phyloP scores from a whole-genome alignment of 2,329 filamentous ascomycete species.

The Seiridium cupressi region DNA sequence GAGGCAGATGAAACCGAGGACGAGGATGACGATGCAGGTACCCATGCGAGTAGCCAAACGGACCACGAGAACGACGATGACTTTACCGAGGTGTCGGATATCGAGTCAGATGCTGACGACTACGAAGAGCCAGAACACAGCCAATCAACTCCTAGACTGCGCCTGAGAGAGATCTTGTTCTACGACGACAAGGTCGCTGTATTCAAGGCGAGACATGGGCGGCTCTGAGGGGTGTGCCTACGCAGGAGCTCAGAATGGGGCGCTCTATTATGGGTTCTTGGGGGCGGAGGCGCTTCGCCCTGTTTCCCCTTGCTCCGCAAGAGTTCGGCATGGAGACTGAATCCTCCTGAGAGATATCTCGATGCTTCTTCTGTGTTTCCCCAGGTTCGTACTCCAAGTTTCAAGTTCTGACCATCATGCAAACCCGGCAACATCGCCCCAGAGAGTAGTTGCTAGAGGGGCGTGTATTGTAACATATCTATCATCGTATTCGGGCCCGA shows the following conservation, averaged over 20 bases:
- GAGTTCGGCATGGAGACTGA: background rate
- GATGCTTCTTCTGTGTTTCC: background rate
- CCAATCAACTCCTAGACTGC: constrained; percentile 45
- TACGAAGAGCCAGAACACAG: constrained; percentile 44
- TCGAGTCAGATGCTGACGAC: constrained; percentile 51
- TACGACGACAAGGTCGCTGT: constrained; percentile 82
- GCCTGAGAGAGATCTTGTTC: constrained; percentile 76
- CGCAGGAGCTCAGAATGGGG: background rate
- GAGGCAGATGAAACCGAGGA: constrained; percentile 40
- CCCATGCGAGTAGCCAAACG: constrained; percentile 41
- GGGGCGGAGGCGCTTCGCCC: background rate
- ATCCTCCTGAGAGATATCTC: constrained; percentile 2
- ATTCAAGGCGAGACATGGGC: constrained; percentile 71
- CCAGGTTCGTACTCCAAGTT: background rate
- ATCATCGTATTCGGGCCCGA: background rate
- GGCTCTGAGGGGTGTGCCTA: constrained; percentile 28
- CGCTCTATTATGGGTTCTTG: background rate
- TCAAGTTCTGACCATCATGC: constrained; percentile 1
- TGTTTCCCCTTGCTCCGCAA: background rate
- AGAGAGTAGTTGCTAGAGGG: background rate
- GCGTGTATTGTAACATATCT: background rate
- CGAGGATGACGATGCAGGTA: constrained; percentile 43
- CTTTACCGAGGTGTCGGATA: constrained; percentile 40
- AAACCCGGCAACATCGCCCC: background rate
- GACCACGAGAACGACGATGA: constrained; percentile 35